These are phyloP conservation scores for Suaeda aralocaspica DNA, from an alignment of 148 eudicot species.

Conservation along the genomic window DNA sequence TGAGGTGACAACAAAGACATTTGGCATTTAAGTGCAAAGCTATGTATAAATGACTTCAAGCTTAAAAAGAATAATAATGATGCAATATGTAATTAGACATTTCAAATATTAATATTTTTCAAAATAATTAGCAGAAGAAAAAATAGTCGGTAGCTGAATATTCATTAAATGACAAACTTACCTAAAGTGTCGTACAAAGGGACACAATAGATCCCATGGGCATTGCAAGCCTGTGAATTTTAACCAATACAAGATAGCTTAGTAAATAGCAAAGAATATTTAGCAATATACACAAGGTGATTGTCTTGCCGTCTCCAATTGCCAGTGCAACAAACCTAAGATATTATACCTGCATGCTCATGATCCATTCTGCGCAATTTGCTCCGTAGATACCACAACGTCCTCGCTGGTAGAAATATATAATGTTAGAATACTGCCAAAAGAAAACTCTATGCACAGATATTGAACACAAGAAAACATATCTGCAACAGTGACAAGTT, in stretches of 20 bases:
- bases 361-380: conserved; percentile 81
- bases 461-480: background rate
- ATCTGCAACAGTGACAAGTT: too few relatives aligned
- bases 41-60: too few relatives aligned
- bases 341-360: conserved; percentile 99
- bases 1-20: background rate
- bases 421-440: background rate
- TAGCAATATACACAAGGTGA: background rate
- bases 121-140: background rate
- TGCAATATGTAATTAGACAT: background rate
- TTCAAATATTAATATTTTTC: too few relatives aligned
- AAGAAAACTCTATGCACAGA: background rate
- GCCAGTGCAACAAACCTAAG: background rate
- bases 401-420: conserved; percentile 61
- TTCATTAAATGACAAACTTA: conserved; percentile 24
- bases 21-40: background rate
- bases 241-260: background rate
- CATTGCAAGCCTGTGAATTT: conserved; percentile 91
- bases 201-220: conserved; percentile 90
- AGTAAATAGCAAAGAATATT: background rate
- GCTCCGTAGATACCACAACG: conserved; percentile 89
- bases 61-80: background rate
- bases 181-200: conserved; percentile 94
- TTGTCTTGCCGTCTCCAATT: background rate
- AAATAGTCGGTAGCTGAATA: background rate